Evolutionary conservation across 2,329 filamentous ascomycete species (phyloP).

Genomic region (Apiospora saccharicola): DNA sequence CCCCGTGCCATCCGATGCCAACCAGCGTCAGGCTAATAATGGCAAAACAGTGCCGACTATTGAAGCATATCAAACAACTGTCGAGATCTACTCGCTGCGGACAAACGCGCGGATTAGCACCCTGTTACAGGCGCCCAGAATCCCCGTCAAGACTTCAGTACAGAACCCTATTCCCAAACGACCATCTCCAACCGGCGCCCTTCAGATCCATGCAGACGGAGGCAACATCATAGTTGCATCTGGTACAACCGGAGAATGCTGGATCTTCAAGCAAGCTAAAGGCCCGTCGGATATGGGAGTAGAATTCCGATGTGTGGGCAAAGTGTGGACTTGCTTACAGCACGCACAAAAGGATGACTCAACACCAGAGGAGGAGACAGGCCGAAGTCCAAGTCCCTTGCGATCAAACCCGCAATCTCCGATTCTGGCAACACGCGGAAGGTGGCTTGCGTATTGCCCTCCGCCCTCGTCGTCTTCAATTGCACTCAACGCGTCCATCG

Average conservation of each 20-base stretch:
- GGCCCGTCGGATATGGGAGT: conserved; percentile 51
- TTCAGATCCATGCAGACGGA: conserved; percentile 76
- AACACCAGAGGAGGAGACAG: conserved; percentile 54
- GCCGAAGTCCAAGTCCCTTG: conserved; percentile 45
- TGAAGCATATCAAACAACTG: conserved; percentile 81
- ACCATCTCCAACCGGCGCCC: conserved; percentile 74
- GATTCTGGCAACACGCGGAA: conserved; percentile 72
- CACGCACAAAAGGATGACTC: conserved; percentile 59
- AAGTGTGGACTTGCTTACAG: conserved; percentile 90
- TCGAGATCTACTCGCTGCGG: conserved; percentile 86
- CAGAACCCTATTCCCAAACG: conserved; percentile 71
- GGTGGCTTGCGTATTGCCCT: conserved; percentile 82
- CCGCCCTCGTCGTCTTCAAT: conserved; percentile 75
- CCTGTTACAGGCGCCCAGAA: conserved; percentile 73
- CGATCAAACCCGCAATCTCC: conserved; percentile 63
- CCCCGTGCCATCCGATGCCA: conserved; percentile 50
- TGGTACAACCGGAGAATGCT: conserved; percentile 85
- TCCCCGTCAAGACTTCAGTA: conserved; percentile 64
- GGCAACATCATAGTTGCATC: conserved; percentile 79
- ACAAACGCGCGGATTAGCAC: conserved; percentile 76
- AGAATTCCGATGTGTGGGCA: conserved; percentile 75
- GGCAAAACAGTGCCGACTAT: conserved; percentile 49
- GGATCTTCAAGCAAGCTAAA: conserved; percentile 69
- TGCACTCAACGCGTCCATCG: conserved; percentile 71
- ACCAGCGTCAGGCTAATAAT: conserved; percentile 47